These are phyloP conservation scores for Cucumis melo DNA, from an alignment of 306 rosid genomes.

Conservation along the genomic window DNA sequence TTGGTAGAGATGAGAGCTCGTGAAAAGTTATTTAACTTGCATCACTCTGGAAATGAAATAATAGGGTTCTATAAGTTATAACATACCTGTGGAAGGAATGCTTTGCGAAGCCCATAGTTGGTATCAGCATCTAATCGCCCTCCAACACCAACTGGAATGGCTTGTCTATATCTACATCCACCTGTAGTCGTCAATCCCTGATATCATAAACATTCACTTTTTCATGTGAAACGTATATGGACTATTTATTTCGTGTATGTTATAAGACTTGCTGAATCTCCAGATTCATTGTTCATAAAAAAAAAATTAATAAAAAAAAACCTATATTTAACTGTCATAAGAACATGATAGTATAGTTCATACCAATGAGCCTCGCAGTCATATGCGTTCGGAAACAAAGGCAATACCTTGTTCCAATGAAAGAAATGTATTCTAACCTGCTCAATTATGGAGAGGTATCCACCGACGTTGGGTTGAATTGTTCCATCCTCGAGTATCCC, in stretches of 20 bases:
- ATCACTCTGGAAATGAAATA: background rate
- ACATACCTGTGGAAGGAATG: conserved; percentile 83
- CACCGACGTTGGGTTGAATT: conserved; percentile 73
- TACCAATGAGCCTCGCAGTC: background rate
- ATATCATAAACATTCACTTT: background rate
- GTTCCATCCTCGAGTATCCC: conserved; percentile 64
- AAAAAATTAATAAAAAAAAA: too few relatives aligned
- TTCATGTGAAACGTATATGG: background rate
- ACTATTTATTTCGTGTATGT: background rate
- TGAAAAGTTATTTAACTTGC: background rate
- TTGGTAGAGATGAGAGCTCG: background rate
- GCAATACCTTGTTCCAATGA: background rate
- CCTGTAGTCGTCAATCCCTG: conserved; percentile 76
- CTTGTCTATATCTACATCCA: conserved; percentile 76
- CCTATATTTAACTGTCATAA: background rate
- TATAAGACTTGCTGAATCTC: background rate
- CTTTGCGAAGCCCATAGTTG: conserved; percentile 62
- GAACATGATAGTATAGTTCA: background rate
- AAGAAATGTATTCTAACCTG: conserved; percentile 33
- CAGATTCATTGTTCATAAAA: background rate
- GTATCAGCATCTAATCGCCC: conserved; percentile 64
- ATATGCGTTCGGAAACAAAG: background rate
- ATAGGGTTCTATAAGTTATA: background rate
- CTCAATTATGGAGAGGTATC: conserved; percentile 80
- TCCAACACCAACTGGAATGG: conserved; percentile 59